These are phyloP conservation scores for Sugiyamaella japonica DNA, from an alignment of 1,139 yeast genomes.

Conservation along the genomic window DNA sequence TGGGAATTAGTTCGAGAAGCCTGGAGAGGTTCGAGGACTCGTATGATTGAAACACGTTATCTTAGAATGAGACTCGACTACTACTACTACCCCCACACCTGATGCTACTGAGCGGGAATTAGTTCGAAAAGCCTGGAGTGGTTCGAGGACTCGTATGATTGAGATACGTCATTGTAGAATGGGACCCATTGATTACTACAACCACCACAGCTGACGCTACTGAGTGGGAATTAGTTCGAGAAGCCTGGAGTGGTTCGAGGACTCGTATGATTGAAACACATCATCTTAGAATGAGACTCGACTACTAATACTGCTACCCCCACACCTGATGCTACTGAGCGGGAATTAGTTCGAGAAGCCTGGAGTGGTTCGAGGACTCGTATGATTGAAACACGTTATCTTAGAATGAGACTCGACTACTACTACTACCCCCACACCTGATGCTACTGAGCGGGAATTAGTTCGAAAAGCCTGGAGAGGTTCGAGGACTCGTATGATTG, in stretches of 20 bases:
- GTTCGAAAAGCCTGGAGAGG: constrained; percentile 79
- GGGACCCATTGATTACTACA: constrained; percentile 34
- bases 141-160: constrained; percentile 44
- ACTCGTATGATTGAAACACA: too few species aligned
- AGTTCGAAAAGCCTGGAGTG: constrained; percentile 76
- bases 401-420: constrained; percentile 47
- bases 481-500: constrained; percentile 42
- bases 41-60: constrained; percentile 54
- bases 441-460: constrained; percentile 53
- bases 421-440: constrained; percentile 31
- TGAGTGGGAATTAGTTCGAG: constrained; percentile 63
- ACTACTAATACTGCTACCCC: constrained; percentile 26
- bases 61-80: constrained; percentile 47
- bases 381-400: constrained; percentile 71
- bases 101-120: constrained; percentile 53
- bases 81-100: constrained; percentile 29
- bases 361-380: too few species aligned
- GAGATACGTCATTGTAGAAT: constrained; percentile 63
- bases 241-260: too few species aligned
- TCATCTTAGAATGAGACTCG: constrained; percentile 53
- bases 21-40: constrained; percentile 64
- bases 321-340: constrained; percentile 41
- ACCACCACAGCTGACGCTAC: constrained; percentile 34
- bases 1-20: constrained; percentile 73
- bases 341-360: constrained; percentile 70